Evolutionary conservation across 176 grass and related monocot genomes (phyloP).

Genomic region (Pontederia crassipes): DNA sequence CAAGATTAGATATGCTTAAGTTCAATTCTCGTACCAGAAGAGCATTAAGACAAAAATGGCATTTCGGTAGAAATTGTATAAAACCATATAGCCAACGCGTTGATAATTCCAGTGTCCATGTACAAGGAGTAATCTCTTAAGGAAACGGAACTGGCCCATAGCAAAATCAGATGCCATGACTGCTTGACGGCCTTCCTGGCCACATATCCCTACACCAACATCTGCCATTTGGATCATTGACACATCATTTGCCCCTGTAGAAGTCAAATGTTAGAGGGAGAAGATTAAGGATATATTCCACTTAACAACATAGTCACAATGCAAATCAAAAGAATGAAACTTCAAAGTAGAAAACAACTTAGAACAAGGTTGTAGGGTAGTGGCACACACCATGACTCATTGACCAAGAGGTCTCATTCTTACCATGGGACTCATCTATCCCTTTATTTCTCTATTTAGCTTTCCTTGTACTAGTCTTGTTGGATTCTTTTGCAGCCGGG

Average conservation of each 20-base stretch:
- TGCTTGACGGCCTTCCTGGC: constrained; percentile 95
- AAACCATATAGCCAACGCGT: constrained; percentile 81
- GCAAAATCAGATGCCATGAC: constrained; percentile 98
- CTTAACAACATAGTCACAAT: too few relatives aligned
- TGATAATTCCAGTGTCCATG: constrained; percentile 98
- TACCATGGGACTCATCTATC: too few relatives aligned
- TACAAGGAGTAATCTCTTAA: constrained; percentile 94
- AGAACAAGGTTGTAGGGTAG: too few relatives aligned
- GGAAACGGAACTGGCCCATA: constrained; percentile 87
- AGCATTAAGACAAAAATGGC: constrained; percentile 90
- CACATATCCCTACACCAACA: constrained; percentile 92
- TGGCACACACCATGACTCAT: too few relatives aligned
- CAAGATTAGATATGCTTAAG: neutral
- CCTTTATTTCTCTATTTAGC: too few relatives aligned
- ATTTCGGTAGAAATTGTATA: constrained; percentile 93
- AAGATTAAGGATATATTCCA: too few relatives aligned
- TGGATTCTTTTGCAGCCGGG: too few relatives aligned
- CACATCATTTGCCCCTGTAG: constrained; percentile 85
- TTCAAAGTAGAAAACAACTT: too few relatives aligned
- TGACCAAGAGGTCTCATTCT: too few relatives aligned
- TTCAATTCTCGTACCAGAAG: constrained; percentile 51
- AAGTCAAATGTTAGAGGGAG: too few relatives aligned
- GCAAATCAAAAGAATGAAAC: too few relatives aligned
- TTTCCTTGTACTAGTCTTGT: too few relatives aligned
- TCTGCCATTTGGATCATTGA: constrained; percentile 99